phyloP scores from a whole-genome alignment of 2,329 filamentous ascomycete species.

The Coniochaeta hoffmannii region DNA sequence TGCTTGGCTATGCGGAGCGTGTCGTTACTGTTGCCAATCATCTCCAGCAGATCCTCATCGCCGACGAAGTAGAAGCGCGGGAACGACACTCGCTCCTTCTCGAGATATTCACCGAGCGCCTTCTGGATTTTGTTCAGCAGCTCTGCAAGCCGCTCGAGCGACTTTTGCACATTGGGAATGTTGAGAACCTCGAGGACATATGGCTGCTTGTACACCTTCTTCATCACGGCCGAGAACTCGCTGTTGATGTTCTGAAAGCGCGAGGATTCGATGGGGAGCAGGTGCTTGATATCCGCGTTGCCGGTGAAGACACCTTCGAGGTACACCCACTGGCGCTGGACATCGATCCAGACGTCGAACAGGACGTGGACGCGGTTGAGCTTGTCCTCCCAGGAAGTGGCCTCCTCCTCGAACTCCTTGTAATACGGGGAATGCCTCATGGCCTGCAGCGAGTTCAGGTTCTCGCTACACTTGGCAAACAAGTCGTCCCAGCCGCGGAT shows the following conservation, averaged over 20 bases:
- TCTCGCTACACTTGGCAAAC: slow-evolving; percentile 97
- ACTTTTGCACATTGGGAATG: slow-evolving; percentile 93
- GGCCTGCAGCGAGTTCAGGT: slow-evolving; percentile 92
- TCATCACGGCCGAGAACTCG: slow-evolving; percentile 98
- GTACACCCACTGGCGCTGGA: slow-evolving; percentile 99
- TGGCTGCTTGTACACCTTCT: slow-evolving; percentile 95
- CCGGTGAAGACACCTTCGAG: slow-evolving; percentile 98
- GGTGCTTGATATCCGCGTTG: slow-evolving; percentile 97
- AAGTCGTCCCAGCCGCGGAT: slow-evolving; percentile 98
- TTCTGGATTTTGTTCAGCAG: slow-evolving; percentile 99
- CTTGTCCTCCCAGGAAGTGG: slow-evolving; percentile 94
- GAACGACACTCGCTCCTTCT: slow-evolving; percentile 95
- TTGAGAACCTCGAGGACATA: slow-evolving; percentile 93
- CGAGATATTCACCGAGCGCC: slow-evolving; percentile 94
- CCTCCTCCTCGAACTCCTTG: slow-evolving; percentile 98
- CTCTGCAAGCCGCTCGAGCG: slow-evolving; percentile 90
- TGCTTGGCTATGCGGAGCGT: slow-evolving; percentile 95
- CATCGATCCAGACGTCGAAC: slow-evolving; percentile 99
- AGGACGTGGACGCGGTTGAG: slow-evolving; percentile 94
- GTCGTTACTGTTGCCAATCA: slow-evolving; percentile 99
- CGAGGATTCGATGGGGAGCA: slow-evolving; percentile 91
- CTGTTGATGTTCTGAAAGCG: slow-evolving; percentile 99
- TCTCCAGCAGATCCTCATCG: slow-evolving; percentile 95
- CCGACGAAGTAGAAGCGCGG: slow-evolving; percentile 99
- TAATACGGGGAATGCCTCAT: slow-evolving; percentile 99